A percentile compares a stretch with the other conserved stretches of the same genome.
phyloP scores from a whole-genome alignment of 2,329 filamentous ascomycete species.

The Talaromyces sp. region DNA sequence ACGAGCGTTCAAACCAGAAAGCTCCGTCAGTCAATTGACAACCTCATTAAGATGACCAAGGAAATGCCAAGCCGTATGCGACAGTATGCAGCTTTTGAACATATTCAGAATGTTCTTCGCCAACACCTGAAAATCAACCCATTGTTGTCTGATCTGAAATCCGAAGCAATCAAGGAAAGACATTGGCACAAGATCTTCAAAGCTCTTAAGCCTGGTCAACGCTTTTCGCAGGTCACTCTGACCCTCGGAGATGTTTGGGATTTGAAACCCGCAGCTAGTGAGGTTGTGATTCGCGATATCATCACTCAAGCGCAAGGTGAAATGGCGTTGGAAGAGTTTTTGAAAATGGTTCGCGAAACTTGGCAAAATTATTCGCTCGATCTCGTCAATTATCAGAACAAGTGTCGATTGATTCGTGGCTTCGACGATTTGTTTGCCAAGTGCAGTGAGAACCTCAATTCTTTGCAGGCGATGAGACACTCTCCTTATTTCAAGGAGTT shows the following conservation, averaged over 20 bases:
- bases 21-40: slow-evolving; percentile 81
- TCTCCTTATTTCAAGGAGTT: slow-evolving; percentile 99
- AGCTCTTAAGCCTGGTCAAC: slow-evolving; percentile 82
- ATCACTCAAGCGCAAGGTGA: slow-evolving; percentile 95
- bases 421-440: slow-evolving; percentile 99
- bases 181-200: slow-evolving; percentile 99
- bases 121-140: slow-evolving; percentile 87
- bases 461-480: slow-evolving; percentile 95
- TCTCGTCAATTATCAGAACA: slow-evolving; percentile 95
- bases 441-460: slow-evolving; percentile 97
- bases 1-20: slow-evolving; percentile 93
- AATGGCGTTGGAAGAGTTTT: slow-evolving; percentile 95
- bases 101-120: slow-evolving; percentile 87
- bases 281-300: slow-evolving; percentile 84
- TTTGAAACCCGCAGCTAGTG: slow-evolving; percentile 81
- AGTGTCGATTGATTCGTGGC: slow-evolving; percentile 92
- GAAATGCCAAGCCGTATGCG: slow-evolving; percentile 99
- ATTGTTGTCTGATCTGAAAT: slow-evolving; percentile 84
- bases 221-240: slow-evolving; percentile 90
- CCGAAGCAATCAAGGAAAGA: slow-evolving; percentile 89
- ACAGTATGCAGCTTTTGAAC: slow-evolving; percentile 99
- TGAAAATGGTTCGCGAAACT: slow-evolving; percentile 91
- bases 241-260: slow-evolving; percentile 99
- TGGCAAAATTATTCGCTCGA: slow-evolving; percentile 96
- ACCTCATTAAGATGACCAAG: slow-evolving; percentile 94